phyloP scores from a whole-genome alignment of 352 stramenopile species.

The Phytophthora meadii region DNA sequence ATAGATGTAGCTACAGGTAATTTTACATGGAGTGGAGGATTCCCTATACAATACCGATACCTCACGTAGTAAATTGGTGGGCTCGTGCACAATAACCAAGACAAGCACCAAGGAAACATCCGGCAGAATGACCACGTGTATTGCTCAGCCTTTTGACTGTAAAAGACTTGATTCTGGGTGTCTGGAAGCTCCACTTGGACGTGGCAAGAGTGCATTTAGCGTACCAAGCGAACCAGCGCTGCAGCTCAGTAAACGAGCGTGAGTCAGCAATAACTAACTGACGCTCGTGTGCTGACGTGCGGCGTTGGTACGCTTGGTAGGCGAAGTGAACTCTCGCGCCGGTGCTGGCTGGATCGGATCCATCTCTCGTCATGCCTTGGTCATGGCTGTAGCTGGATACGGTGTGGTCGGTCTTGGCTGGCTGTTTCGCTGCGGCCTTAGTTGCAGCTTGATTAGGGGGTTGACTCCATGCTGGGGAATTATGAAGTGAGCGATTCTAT shows the following conservation, averaged over 20 bases:
- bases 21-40: no score
- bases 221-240: constrained; percentile 39
- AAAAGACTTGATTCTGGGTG: background rate
- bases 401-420: background rate
- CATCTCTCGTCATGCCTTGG: constrained; percentile 3
- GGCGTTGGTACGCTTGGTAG: constrained; percentile 44
- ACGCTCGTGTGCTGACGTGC: constrained; percentile 22
- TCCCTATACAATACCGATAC: no score
- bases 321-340: constrained; percentile 23
- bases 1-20: no score
- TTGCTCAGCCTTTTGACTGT: background rate
- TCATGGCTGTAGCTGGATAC: constrained; percentile 2
- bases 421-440: constrained; percentile 2
- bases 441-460: background rate
- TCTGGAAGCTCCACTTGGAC: background rate
- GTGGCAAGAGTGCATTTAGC: constrained; percentile 24
- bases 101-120: constrained; percentile 2
- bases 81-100: background rate
- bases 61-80: no score
- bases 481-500: constrained; percentile 2
- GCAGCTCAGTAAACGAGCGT: constrained; percentile 22
- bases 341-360: constrained; percentile 1
- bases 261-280: no score
- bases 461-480: constrained; percentile 19
- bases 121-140: constrained; percentile 10